Base-by-base conservation (phyloP, 2,329 filamentous ascomycete genomes). In the Diaporthe eres region DNA sequence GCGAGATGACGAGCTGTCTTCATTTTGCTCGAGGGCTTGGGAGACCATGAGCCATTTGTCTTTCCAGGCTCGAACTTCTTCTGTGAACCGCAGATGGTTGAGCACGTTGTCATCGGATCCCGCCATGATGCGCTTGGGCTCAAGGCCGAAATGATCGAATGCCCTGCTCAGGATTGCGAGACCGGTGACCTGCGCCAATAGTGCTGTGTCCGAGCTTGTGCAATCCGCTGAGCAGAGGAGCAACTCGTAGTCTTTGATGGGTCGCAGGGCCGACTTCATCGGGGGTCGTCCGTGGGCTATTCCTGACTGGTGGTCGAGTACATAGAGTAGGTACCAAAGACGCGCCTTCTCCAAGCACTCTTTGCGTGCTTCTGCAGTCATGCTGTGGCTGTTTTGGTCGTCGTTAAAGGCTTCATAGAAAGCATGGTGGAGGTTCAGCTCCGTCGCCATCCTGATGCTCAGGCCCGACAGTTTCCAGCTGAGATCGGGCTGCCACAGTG, bases 351-450 rank as follows among this genome's bases (percentile, higher is more conserved):
- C 63, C 7, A 68, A n/a, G 4, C 63, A 68, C 28, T 68, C 63
- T 4, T 68, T 68, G 0, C 63, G 44, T 19, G 63, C 31, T 17
- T 68, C 63, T 28, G 31, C 63, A 17, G 63, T 68, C 63, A 68
- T 68, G 12, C 22, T 6, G 63, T 68, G 63, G 22, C 63, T 68
- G 28, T 68, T 68, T 13, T 51, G 63, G 22, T 53, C 63, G 47
- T 53, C 47, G 22, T 68, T 68, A 12, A 68, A 68, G 12, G 63
- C 63, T 12, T 68, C 63, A 6, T 68, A 68, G 31, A 68, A 68
- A 5, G 63, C 63, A 22, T 68, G 63, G 47, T 68, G 63, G 1
- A 68, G 47, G 4, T 68, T 68, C 44, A 68, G 31, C 47, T 68
- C 63, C 1, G 63, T 68, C 28, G 63, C 63, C 63, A 68, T 68